A percentile compares a stretch with the other conserved stretches of the same genome.
Evolutionary conservation across 192 early-diverging fungal genomes (phyloP).

Genomic region (Cladochytrium replicatum): DNA sequence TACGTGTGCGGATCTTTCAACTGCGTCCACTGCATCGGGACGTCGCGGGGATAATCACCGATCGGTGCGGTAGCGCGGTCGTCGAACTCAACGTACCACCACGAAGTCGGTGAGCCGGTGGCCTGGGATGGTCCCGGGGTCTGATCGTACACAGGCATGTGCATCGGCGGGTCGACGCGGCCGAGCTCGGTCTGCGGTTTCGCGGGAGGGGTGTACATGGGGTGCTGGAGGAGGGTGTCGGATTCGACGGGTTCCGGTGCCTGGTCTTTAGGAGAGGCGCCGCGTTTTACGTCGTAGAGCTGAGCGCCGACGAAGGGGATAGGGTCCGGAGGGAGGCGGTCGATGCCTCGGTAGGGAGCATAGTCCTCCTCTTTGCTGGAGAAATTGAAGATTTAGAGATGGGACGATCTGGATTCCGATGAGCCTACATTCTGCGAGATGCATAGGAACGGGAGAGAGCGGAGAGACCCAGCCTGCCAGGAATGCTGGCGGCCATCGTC

Average conservation of each 20-base stretch:
- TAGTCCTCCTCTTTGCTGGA: no score
- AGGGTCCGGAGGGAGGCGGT: no score
- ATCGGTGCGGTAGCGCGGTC: constrained; percentile 25
- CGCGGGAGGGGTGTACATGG: constrained; percentile 33
- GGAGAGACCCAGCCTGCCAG: no score
- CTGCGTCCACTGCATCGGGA: constrained; percentile 27
- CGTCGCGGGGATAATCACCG: constrained; percentile 39
- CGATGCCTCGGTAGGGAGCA: no score
- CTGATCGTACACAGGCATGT: constrained; percentile 44
- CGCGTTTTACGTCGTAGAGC: no score
- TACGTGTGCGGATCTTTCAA: constrained; percentile 40
- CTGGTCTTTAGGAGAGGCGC: neutral
- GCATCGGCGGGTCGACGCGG: constrained; percentile 19
- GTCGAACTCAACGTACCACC: constrained; percentile 24
- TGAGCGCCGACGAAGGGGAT: no score
- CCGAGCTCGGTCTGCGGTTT: constrained; percentile 19
- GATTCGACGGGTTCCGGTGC: constrained; percentile 1
- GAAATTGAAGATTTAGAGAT: no score
- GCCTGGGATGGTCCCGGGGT: constrained; percentile 3
- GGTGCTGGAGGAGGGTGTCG: constrained; percentile 25
- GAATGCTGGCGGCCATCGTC: no score
- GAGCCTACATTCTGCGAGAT: no score
- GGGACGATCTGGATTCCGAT: no score
- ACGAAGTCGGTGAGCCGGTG: constrained; percentile 5
- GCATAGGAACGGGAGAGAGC: no score